Percentiles rank a stretch among this genome's conserved stretches.
These are phyloP conservation scores for Saccharomycopsis schoenii DNA, from an alignment of 805 yeast genomes.

Conservation along the genomic window DNA sequence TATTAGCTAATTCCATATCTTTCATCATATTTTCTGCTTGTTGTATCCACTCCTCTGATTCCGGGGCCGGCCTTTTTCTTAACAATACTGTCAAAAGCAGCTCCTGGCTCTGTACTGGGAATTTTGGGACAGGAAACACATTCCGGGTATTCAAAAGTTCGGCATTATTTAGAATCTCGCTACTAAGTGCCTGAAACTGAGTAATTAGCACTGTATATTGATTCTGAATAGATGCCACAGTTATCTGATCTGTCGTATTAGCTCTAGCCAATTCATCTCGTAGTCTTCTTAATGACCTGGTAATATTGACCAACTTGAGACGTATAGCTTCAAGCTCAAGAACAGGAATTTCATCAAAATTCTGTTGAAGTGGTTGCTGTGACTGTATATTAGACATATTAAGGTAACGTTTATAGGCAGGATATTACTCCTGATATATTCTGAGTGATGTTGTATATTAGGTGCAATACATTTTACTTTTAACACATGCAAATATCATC, in stretches of 20 bases:
- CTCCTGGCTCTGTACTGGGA: slow-evolving; percentile 79
- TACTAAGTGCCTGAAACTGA: slow-evolving; percentile 70
- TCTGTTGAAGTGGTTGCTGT: slow-evolving; percentile 1
- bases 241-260: slow-evolving; percentile 36
- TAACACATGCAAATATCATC: too few species aligned
- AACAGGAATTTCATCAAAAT: slow-evolving; percentile 36
- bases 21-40: slow-evolving; percentile 24
- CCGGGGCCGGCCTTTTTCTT: slow-evolving; percentile 83
- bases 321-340: slow-evolving; percentile 54
- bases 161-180: slow-evolving; percentile 52
- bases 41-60: slow-evolving; percentile 78
- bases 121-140: slow-evolving; percentile 73
- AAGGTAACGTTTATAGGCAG: too few species aligned
- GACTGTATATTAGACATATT: background rate
- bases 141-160: slow-evolving; percentile 55
- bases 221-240: slow-evolving; percentile 55
- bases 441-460: background rate
- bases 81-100: slow-evolving; percentile 74
- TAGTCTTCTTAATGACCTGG: slow-evolving; percentile 49
- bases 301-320: slow-evolving; percentile 30
- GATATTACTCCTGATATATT: background rate
- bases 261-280: slow-evolving; percentile 37
- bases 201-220: slow-evolving; percentile 78
- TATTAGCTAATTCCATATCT: slow-evolving; percentile 1
- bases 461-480: too few species aligned